phyloP scores from a whole-genome alignment of 2,329 filamentous ascomycete species.

The Fusarium sp. region DNA sequence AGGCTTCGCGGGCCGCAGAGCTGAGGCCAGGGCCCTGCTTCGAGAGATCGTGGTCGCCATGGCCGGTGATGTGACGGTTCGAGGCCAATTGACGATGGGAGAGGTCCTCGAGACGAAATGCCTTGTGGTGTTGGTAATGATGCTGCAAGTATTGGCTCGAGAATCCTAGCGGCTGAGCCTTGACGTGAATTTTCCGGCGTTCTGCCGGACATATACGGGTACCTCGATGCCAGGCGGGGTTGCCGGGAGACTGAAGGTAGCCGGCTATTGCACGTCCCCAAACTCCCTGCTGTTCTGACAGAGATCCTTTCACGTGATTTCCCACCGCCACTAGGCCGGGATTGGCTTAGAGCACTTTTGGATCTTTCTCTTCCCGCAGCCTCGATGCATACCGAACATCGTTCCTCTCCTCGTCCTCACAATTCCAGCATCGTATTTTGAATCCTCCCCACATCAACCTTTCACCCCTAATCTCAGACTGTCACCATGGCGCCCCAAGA shows the following conservation, averaged over 20 bases:
- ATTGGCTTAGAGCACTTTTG: slow-evolving; percentile 39
- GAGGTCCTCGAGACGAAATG: slow-evolving; percentile 43
- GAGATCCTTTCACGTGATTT: slow-evolving; percentile 39
- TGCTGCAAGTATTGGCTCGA: slow-evolving; percentile 44
- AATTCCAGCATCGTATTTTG: slow-evolving; percentile 39
- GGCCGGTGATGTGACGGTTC: slow-evolving; percentile 50
- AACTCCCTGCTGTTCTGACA: slow-evolving; percentile 5
- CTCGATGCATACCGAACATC: slow-evolving; percentile 45
- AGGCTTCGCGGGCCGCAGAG: slow-evolving; percentile 64
- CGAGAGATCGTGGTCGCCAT: slow-evolving; percentile 73
- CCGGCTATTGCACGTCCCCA: slow-evolving; percentile 12
- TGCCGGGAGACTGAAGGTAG: slow-evolving; percentile 21
- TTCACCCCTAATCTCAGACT: slow-evolving; percentile 37
- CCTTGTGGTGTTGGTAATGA: slow-evolving; percentile 48
- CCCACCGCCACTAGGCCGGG: slow-evolving; percentile 18
- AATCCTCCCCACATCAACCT: slow-evolving; percentile 32
- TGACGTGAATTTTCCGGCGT: slow-evolving; percentile 41
- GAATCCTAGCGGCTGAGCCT: slow-evolving; percentile 39
- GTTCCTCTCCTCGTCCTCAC: slow-evolving; percentile 40
- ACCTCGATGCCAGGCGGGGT: slow-evolving; percentile 7
- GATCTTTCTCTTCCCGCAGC: slow-evolving; percentile 47
- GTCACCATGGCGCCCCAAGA: slow-evolving; percentile 74
- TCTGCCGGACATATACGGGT: slow-evolving; percentile 44
- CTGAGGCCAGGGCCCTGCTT: slow-evolving; percentile 67
- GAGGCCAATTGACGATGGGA: slow-evolving; percentile 59